Base-by-base conservation (phyloP, 331 rosid species). In the Acacia concinna region DNA sequence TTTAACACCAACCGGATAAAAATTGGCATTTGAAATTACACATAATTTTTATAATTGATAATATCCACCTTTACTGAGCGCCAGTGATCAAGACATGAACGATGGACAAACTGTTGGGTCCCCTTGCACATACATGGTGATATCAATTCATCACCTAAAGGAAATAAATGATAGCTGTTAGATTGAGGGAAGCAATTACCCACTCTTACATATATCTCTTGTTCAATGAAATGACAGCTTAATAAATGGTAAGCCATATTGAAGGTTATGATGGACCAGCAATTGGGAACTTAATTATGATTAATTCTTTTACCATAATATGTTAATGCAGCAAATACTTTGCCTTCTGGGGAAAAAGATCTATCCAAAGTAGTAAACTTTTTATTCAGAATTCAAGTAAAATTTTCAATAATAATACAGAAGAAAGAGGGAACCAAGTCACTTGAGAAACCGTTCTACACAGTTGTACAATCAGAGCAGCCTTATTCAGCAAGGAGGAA, bases 91-190 rank as follows among this genome's bases (percentile, higher is more conserved):
- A 96, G 99, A 78, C 99, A 96, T n/a, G 91, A 88, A 43, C 97
- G 97, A 78, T 96, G 99, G 77, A 96, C 99, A 89, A 96, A 96
- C 84, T 96, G 99, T 85, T 96, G 99, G 51, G 99, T 96, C 80
- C 99, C 99, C 86, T 96, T 96, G 92, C 99, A 96, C 94, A 90
- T 89, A 90, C 99, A 96, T 12, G 99, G 99, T 23, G 99, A 96
- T 79, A 96, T 96, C 90, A 96, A 81, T 41, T 89, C 98, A 79
- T 96, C 98, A 69, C 85, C 99, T 96, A 75, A 38, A 75, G 35
- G 30, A 60, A 60, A 27, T 30, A 28, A 28, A 60, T 27, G n/a
- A 87, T 79, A 81, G 27, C 14, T 68, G 34, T 64, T 57, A 76
- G 81, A 51, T 69, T 73, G 63, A 11, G 41, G 30, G 66, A 82